Percentiles rank a stretch among this genome's conserved stretches.
These are phyloP conservation scores for Scorias spongiosa DNA, from an alignment of 2,329 filamentous ascomycete genomes.

Conservation along the genomic window DNA sequence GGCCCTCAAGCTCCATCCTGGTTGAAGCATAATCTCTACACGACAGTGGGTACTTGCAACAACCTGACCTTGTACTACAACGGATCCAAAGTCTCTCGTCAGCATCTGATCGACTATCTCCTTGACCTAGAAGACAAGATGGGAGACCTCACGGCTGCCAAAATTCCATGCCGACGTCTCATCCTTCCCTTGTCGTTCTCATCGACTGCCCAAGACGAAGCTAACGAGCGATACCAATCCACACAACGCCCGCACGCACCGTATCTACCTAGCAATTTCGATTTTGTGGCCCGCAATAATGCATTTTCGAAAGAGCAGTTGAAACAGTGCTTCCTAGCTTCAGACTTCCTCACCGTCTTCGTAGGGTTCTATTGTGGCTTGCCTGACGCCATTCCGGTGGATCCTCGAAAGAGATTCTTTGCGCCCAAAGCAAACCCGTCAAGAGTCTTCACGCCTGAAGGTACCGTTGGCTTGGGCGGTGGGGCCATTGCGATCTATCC, in stretches of 20 bases:
- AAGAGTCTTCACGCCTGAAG: slow-evolving; percentile 41
- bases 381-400: slow-evolving; percentile 36
- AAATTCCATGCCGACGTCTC: slow-evolving; percentile 28
- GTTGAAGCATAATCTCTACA: slow-evolving; percentile 29
- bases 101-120: slow-evolving; percentile 23
- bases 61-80: slow-evolving; percentile 29
- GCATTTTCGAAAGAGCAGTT: slow-evolving; percentile 35
- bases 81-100: slow-evolving; percentile 21
- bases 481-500: slow-evolving; percentile 40
- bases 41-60: slow-evolving; percentile 37
- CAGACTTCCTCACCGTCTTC: slow-evolving; percentile 36
- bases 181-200: slow-evolving; percentile 29
- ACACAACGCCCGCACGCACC: slow-evolving; percentile 46
- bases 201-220: slow-evolving; percentile 30
- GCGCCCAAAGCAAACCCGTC: slow-evolving; percentile 43
- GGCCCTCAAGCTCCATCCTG: slow-evolving; percentile 23
- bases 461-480: slow-evolving; percentile 41
- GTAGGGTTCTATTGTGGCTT: slow-evolving; percentile 42
- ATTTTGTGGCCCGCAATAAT: slow-evolving; percentile 42
- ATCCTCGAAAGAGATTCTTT: slow-evolving; percentile 38
- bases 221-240: slow-evolving; percentile 44
- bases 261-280: slow-evolving; percentile 47
- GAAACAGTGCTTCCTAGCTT: slow-evolving; percentile 35
- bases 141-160: slow-evolving; percentile 25
- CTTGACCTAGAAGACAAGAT: slow-evolving; percentile 26